A percentile compares a stretch with the other conserved stretches of the same genome.
phyloP scores from a whole-genome alignment of 352 stramenopile genomes.

The Lagenidium sp. region DNA sequence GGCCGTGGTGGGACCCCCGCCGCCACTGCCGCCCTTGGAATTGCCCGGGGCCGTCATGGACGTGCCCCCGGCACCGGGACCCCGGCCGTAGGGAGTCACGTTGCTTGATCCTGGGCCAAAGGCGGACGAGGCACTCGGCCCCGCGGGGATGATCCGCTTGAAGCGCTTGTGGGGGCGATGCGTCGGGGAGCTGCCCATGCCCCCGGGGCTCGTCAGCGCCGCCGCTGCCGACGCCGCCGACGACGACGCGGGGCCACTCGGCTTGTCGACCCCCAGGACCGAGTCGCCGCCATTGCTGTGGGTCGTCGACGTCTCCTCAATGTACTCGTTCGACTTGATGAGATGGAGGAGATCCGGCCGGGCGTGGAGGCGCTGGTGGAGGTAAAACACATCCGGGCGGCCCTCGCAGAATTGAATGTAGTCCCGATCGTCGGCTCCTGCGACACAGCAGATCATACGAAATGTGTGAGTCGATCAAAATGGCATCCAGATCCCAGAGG shows the following conservation, averaged over 20 bases:
- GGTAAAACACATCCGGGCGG: conserved; percentile 66
- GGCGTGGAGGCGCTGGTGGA: conserved; percentile 67
- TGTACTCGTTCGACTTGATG: conserved; percentile 81
- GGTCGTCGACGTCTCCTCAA: conserved; percentile 63
- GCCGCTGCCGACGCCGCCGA: conserved; percentile 17
- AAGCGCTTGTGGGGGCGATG: conserved; percentile 49
- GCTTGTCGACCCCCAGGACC: too few species aligned
- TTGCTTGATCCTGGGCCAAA: not conserved
- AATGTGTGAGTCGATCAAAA: too few species aligned
- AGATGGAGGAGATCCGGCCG: conserved; percentile 64
- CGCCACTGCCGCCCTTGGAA: not conserved
- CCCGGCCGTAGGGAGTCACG: too few species aligned
- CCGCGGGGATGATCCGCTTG: conserved; percentile 34
- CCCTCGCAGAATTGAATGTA: conserved; percentile 77
- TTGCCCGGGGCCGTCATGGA: not conserved
- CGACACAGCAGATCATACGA: conserved; percentile 11
- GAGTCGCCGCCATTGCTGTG: conserved; percentile 9
- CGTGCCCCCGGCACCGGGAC: too few species aligned
- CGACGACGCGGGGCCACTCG: too few species aligned
- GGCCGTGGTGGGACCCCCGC: too few species aligned
- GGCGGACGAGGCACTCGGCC: not conserved
- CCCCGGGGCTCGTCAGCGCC: conserved; percentile 16
- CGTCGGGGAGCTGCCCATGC: too few species aligned
- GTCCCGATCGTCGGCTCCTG: conserved; percentile 64
- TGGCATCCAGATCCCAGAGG: too few species aligned